Evolutionary conservation across 345 rosid species (phyloP).

Genomic region (Heritiera littoralis): DNA sequence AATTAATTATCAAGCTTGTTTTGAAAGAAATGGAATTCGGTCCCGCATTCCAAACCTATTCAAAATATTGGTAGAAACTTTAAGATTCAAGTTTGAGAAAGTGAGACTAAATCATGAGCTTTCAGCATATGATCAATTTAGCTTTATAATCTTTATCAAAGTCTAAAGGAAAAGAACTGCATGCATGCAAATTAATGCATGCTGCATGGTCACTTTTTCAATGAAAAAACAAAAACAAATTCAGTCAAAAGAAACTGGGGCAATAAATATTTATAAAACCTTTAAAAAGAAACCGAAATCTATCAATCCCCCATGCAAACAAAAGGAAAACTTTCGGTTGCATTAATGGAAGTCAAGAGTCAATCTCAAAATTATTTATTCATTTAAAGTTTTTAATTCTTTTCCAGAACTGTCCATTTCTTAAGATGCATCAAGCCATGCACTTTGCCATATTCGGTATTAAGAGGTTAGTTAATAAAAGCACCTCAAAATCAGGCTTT

Average conservation of each 20-base stretch:
- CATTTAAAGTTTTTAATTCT: background rate
- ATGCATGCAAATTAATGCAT: background rate
- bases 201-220: background rate
- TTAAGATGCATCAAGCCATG: background rate
- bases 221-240: no score
- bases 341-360: slow-evolving; percentile 16
- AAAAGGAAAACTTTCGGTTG: slow-evolving; percentile 9
- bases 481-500: slow-evolving; percentile 37
- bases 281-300: background rate
- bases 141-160: background rate
- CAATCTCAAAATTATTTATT: background rate
- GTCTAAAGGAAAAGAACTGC: slow-evolving; percentile 6
- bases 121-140: background rate
- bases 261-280: background rate
- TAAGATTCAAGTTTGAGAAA: background rate
- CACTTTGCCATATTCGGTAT: slow-evolving; percentile 11
- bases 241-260: slow-evolving; percentile 10
- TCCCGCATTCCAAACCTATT: no score
- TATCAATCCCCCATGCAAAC: background rate
- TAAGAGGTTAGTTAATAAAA: background rate
- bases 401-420: background rate
- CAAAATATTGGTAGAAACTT: background rate
- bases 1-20: background rate
- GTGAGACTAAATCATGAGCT: background rate
- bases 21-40: background rate